Base-by-base conservation (phyloP, 2,329 filamentous ascomycete species). In the Amauroascus niger region DNA sequence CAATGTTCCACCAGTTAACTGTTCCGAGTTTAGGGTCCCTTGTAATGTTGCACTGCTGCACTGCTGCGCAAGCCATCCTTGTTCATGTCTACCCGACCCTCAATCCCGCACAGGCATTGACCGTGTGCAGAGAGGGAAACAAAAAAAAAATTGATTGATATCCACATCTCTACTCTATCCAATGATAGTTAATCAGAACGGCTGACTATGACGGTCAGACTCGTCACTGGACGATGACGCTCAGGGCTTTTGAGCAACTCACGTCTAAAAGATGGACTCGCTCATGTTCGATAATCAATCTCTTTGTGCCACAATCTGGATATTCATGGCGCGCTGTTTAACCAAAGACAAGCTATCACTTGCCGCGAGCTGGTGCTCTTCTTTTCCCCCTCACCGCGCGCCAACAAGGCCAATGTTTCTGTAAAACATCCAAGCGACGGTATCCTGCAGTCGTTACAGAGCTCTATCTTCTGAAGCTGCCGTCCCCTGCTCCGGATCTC, bases 391-490 rank as follows among this genome's bases (percentile, higher is more conserved):
- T 46, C 44, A n/a, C n/a, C 20, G 3, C 18, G 7, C 37, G 14
- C 20, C 41, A 45, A 18, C 41, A 45, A n/a, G 41, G 41, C 9
- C 45, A 22, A 22, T 35, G 28, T 18, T 35, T 3, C 20, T 30
- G 7, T 13, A 49, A 9, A 18, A 8, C 24, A 16, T 40, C 30
- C 16, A 52, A 52, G 40, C 49, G 49, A 52, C 26, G 39, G 16
- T 52, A 52, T 45, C 49, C 28, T 43, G 39, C 39, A 26, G 39
- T 9, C n/a, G n/a, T n/a, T n/a, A 3, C 40, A 52, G 9, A 45
- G 40, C 40, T 41, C 30, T 28, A 9, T 41, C n/a, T 8, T 49
- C 37, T 11, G 8, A 16, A 41, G 37, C 35, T 52, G 5, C 16
- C 28, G 8, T 33, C 9, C 28, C 30, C 40, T 44, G 40, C 39